Evolutionary conservation across 768 basidiomycete species (phyloP), one percentile per base, ranked within the genome.

Genomic region (Pleurotus giganteus): DNA sequence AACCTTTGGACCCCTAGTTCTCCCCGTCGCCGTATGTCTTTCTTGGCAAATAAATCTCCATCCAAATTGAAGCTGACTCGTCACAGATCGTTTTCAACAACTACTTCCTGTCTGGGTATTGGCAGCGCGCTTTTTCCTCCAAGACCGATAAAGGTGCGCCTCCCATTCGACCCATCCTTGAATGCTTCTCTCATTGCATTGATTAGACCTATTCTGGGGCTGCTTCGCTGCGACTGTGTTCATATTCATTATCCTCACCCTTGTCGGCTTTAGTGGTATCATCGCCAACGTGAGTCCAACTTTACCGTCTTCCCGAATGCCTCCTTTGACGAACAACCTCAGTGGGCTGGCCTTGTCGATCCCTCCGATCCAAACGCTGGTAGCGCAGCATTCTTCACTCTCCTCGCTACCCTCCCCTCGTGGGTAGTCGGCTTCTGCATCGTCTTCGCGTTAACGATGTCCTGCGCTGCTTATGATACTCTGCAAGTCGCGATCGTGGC

Each of bases 41-140:
- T 27, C n/a, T 12, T 27, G 11, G 0, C 17, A 8, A 24, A 8
- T 21, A 21, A 11, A 11, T 17, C n/a, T 21, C 8, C 0, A 13
- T 9, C 6, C 4, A 11, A 6, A 41, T 4, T 41, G 39, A 41
- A 11, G 5, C 26, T 11, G 11, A 19, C 2, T 47, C 26, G 8
- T n/a, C 13, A 32, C 31, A 47, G 46, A 51, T 51, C 23, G 49
- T 51, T 11, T 51, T 51, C 49, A 51, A 51, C 34, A 51, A 51
- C 15, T 51, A 51, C 31, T 51, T 51, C 34, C 23, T 51, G 15
- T 51, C 49, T 21, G 49, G 49, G 8, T 51, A 36, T 12, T 51
- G 49, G 49, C 49, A 51, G n/a, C 49, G 49, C 24, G 49, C 49
- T n/a, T 51, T 51, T 26, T 51, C 49, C 23, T 51, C 49, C 11